Evolutionary conservation across 2,329 filamentous ascomycete species (phyloP).

Genomic region (Colletotrichum abscissum): DNA sequence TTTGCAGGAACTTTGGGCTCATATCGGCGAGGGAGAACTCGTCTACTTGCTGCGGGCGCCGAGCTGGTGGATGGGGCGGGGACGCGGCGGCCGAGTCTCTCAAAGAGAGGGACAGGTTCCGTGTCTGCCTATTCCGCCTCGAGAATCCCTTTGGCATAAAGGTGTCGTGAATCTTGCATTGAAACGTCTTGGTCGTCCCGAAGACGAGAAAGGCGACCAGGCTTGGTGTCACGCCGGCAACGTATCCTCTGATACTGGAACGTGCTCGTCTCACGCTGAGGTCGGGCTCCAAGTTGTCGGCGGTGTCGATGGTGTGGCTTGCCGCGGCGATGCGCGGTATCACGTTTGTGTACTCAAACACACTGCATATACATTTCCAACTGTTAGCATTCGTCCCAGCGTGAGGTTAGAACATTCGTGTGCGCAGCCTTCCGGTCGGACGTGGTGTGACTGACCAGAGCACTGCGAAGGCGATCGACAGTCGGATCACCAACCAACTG

Average conservation of each 20-base stretch:
- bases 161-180: conserved; percentile 9
- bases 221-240: conserved; percentile 41
- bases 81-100: background rate
- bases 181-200: conserved; percentile 41
- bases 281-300: conserved; percentile 43
- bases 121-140: background rate
- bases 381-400: too few species aligned
- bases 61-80: background rate
- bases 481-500: conserved; percentile 55
- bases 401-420: too few species aligned
- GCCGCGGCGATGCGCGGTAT: conserved; percentile 46
- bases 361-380: background rate
- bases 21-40: conserved; percentile 12
- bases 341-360: conserved; percentile 29
- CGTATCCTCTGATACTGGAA: conserved; percentile 37
- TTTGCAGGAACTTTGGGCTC: background rate
- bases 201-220: conserved; percentile 41
- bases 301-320: conserved; percentile 43
- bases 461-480: conserved; percentile 55
- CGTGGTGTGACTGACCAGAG: conserved; percentile 44
- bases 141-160: conserved; percentile 8
- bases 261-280: conserved; percentile 41
- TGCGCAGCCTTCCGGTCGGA: too few species aligned
- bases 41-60: background rate
- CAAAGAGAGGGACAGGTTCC: conserved; percentile 4